Conservation (phyloP, 768 basidiomycete species). For the Lepiota brunneoincarnata region DNA sequence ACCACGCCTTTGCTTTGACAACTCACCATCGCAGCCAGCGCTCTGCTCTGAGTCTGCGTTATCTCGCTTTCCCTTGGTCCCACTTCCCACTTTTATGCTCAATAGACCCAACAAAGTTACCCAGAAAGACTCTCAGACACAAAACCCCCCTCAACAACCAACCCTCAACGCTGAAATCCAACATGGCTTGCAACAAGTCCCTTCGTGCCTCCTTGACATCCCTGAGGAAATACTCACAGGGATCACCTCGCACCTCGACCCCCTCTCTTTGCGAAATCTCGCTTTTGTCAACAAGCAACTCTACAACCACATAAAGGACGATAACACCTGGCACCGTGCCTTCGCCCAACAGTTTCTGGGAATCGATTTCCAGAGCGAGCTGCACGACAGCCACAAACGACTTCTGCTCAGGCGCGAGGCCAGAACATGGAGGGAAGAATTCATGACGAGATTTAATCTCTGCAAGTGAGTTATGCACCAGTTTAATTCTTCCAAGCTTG, state of each 20-base stretch:
- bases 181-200: conserved; percentile 45
- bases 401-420: conserved; percentile 56
- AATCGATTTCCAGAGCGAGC: conserved; percentile 60
- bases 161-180: conserved; percentile 30
- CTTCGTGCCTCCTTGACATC: conserved; percentile 40
- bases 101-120: conserved; percentile 44
- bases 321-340: conserved; percentile 78
- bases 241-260: conserved; percentile 71
- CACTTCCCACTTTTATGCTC: conserved; percentile 60
- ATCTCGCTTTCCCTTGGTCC: conserved; percentile 11
- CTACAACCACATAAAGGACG: conserved; percentile 66
- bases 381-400: conserved; percentile 40
- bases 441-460: conserved; percentile 52
- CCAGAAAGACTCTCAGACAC: conserved; percentile 33
- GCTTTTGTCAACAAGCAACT: conserved; percentile 49
- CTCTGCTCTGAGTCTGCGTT: conserved; percentile 21
- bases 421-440: conserved; percentile 69
- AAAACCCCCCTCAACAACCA: conserved; percentile 26
- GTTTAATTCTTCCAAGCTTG: conserved; percentile 3
- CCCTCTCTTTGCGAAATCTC: conserved; percentile 58
- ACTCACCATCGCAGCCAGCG: conserved; percentile 24
- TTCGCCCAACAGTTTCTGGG: conserved; percentile 68
- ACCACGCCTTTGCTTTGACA: not conserved
- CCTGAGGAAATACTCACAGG: conserved; percentile 75
- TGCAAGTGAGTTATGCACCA: conserved; percentile 40